Base-by-base conservation (phyloP, 2,329 filamentous ascomycete species). In the Monosporascus sp. region DNA sequence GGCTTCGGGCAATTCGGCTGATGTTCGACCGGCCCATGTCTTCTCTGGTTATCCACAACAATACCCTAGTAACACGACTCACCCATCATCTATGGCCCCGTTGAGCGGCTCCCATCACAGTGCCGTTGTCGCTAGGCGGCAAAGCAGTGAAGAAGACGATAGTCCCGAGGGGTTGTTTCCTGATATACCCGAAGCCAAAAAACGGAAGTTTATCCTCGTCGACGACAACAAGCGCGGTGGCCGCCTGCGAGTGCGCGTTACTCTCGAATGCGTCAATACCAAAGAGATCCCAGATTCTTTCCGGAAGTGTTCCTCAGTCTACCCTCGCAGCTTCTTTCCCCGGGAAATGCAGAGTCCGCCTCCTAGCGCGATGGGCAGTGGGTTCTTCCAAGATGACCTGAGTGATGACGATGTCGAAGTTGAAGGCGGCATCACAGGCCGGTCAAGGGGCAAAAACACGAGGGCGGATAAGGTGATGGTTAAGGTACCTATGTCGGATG, bases 251-350 rank as follows among this genome's bases (percentile, higher is more conserved):
- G 92, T 97, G 46, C 88, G 92, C 56, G 92, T 97, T 49, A 94
- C 89, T 58, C 83, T 99, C n/a, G 90, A 97, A 66, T 85, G 87
- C 45, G 91, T 97, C 62, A 88, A 97, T 68, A 95, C 94, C 75
- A 88, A 92, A 65, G 93, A 97, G 71, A 96, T 97, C 66, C 93
- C 93, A 1, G 93, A 97, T 70, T 94, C 90, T 17, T 97, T 96
- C 75, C 89, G 93, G 60, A 91, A 91, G 72, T 84, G 83, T 52
- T 93, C 93, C 63, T 90, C 89, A 9, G 92, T 97, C 2, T 97
- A 87, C 65, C 93, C 92, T 8, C 87, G 91, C 47, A 92, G 89
- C 52, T 97, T 93, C 73, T 96, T 94, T 68, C 90, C 92, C 1
- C 84, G 90, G 44, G 90, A 97, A 73, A 96, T 96, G 90, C 90